Percentiles rank a stretch among this genome's conserved stretches.
Conservation (phyloP, 495 filamentous ascomycete genomes). For the Cercophora newfieldiana region DNA sequence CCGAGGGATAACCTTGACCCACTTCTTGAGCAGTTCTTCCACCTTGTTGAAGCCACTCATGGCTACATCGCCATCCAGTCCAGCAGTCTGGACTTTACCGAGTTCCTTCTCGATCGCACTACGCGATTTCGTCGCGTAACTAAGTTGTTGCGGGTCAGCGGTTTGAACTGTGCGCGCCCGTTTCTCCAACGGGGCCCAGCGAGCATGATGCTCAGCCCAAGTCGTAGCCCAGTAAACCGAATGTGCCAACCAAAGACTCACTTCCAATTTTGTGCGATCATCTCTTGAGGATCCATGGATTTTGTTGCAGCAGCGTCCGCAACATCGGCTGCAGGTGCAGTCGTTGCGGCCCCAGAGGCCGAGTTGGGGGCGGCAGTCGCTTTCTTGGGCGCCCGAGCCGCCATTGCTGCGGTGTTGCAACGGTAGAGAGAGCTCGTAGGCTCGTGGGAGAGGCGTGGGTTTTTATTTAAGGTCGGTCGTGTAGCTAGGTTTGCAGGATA, state of each 20-base stretch:
- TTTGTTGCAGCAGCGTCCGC: constrained; percentile 5
- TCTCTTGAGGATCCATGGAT: constrained; percentile 13
- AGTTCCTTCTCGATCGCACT: constrained; percentile 31
- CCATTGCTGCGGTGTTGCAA: constrained; percentile 18
- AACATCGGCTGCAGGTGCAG: not conserved
- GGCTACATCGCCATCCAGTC: constrained; percentile 45
- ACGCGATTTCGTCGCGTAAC: constrained; percentile 30
- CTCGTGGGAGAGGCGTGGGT: not conserved
- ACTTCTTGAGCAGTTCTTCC: constrained; percentile 60
- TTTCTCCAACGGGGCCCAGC: not conserved
- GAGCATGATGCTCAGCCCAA: too few species aligned
- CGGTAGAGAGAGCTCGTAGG: not conserved
- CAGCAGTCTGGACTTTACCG: constrained; percentile 49
- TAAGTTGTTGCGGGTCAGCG: constrained; percentile 22
- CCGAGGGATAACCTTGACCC: constrained; percentile 33
- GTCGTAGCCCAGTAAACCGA: not conserved
- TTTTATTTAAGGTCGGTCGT: not conserved
- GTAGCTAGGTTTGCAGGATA: not conserved
- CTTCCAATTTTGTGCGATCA: constrained; percentile 28
- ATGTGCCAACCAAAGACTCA: constrained; percentile 14
- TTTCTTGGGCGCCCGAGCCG: constrained; percentile 13
- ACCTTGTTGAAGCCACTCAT: constrained; percentile 56
- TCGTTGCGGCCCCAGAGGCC: not conserved
- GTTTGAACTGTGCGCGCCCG: not conserved
- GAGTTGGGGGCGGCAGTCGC: not conserved